Conservation (phyloP, 1,284 basidiomycete species). For the Inonotus hispidus region DNA sequence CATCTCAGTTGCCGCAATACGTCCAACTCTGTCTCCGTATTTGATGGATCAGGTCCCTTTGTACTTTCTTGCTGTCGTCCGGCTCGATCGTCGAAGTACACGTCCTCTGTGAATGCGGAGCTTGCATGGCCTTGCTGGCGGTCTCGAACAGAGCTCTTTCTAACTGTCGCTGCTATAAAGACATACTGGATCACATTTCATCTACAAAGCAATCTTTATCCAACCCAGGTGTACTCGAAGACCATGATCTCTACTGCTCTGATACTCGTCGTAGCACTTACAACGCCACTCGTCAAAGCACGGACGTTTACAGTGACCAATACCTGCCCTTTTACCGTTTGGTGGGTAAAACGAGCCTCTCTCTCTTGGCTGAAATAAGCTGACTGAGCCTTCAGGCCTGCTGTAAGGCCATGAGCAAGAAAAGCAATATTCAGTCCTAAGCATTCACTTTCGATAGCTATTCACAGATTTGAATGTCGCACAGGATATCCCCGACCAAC, state of each 20-base stretch:
- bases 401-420: constrained; percentile 6
- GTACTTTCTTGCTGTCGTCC: not conserved
- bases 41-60: not conserved
- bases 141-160: not conserved
- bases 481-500: constrained; percentile 16
- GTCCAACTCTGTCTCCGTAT: not conserved
- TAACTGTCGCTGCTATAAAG: not conserved
- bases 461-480: constrained; percentile 23
- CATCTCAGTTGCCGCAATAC: not conserved
- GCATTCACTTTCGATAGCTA: constrained; percentile 15
- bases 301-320: constrained; percentile 35
- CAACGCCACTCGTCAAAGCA: constrained; percentile 25
- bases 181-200: not conserved
- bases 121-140: constrained; percentile 6
- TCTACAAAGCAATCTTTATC: not conserved
- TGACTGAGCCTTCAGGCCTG: constrained; percentile 10
- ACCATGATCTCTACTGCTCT: constrained; percentile 16
- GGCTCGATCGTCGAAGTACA: not conserved
- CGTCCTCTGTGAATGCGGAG: not conserved
- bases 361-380: not conserved
- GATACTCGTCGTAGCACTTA: not conserved
- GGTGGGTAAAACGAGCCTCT: constrained; percentile 28
- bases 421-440: not conserved
- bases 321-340: constrained; percentile 22
- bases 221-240: too few species aligned